Evolutionary conservation across 768 basidiomycete species (phyloP).

Genomic region (Strobilomyces dryophilus): DNA sequence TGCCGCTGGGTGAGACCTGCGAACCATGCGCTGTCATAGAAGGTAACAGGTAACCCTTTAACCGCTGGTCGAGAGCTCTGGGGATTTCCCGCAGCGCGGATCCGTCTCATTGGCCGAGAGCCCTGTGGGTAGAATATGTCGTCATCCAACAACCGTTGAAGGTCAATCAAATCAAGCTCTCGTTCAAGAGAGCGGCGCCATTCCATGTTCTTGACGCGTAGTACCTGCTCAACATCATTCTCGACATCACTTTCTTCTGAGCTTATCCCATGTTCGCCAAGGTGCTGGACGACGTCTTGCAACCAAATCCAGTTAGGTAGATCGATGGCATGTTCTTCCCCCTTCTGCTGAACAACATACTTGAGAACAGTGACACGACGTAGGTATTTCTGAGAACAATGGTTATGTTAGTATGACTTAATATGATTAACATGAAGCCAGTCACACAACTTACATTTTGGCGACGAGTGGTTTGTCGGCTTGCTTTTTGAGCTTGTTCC

Average conservation of each 20-base stretch:
- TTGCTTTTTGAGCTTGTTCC: too few relatives aligned
- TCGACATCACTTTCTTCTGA: conserved; percentile 8
- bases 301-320: conserved; percentile 7
- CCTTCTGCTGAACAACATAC: neutral
- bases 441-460: too few relatives aligned
- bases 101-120: neutral
- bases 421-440: too few relatives aligned
- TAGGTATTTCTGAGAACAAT: too few relatives aligned
- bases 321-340: neutral
- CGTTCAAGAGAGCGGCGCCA: neutral
- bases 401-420: too few relatives aligned
- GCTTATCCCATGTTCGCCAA: conserved; percentile 13
- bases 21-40: neutral
- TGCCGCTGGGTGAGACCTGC: neutral
- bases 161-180: neutral
- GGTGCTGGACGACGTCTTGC: neutral
- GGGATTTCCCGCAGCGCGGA: neutral
- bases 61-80: neutral
- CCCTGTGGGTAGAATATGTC: neutral
- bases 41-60: neutral
- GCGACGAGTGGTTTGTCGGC: too few relatives aligned
- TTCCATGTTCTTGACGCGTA: neutral
- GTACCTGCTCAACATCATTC: neutral
- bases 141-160: neutral
- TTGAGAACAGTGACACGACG: too few relatives aligned